Evolutionary conservation across 441 rosid genomes (phyloP).

Genomic region (Populus hybrid): DNA sequence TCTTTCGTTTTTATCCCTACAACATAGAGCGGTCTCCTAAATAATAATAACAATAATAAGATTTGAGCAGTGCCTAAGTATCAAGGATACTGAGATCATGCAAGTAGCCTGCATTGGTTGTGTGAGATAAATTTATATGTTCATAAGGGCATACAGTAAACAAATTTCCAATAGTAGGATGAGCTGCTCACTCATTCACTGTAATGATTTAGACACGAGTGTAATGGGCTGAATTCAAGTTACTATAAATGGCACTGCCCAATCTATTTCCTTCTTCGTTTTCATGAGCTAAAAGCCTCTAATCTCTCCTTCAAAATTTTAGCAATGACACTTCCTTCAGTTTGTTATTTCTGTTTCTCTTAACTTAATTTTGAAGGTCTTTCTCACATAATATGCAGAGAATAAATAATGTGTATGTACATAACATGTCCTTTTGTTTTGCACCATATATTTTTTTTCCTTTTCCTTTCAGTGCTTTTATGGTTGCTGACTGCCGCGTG

Average conservation of each 20-base stretch:
- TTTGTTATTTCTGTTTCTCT: not conserved
- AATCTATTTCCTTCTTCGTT: not conserved
- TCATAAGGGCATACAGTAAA: not conserved
- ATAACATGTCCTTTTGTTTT: not conserved
- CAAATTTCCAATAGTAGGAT: not conserved
- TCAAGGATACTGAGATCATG: not conserved
- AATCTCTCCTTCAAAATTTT: not conserved
- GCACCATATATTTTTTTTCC: not conserved
- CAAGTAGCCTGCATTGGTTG: not conserved
- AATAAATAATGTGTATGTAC: not conserved
- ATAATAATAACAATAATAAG: not conserved
- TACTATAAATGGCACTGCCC: not conserved
- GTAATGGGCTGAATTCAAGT: not conserved
- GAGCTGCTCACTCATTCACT: not conserved
- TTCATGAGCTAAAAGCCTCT: too few species aligned
- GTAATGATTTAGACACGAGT: not conserved
- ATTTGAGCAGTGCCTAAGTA: not conserved
- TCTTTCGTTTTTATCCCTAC: not conserved
- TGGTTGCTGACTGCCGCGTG: constrained; percentile 95
- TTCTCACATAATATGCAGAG: not conserved
- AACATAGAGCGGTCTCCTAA: not conserved
- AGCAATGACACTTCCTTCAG: not conserved
- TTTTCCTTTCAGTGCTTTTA: constrained; percentile 52
- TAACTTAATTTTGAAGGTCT: not conserved
- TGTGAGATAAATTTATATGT: not conserved